A percentile compares a stretch with the other conserved stretches of the same genome.
Evolutionary conservation across 768 basidiomycete genomes (phyloP).

Genomic region (Russula griseocarnosa): DNA sequence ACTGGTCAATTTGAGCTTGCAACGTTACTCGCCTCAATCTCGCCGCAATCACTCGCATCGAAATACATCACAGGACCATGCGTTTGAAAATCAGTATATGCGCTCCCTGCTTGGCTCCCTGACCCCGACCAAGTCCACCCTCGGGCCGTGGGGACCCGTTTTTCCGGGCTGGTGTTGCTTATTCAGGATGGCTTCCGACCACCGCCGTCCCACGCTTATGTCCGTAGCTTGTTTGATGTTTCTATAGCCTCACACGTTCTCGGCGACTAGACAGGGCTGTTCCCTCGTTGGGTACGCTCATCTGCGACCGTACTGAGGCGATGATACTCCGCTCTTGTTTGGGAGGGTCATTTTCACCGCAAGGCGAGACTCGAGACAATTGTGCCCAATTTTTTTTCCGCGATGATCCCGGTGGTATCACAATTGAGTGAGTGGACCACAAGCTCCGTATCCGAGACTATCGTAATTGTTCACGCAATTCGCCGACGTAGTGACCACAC

Average conservation of each 20-base stretch:
- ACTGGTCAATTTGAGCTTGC: not conserved
- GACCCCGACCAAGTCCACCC: not conserved
- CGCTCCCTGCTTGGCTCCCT: not conserved
- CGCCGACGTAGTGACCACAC: not conserved
- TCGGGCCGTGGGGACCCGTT: slow-evolving; percentile 14
- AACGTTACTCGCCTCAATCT: not conserved
- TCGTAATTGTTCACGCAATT: slow-evolving; percentile 4
- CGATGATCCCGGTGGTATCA: slow-evolving; percentile 9
- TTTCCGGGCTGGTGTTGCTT: slow-evolving; percentile 10
- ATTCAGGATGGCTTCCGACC: slow-evolving; percentile 14
- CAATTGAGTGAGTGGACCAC: not conserved
- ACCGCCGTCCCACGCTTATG: slow-evolving; percentile 14
- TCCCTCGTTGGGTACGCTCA: not conserved
- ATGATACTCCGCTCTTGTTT: not conserved
- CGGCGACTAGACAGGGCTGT: not conserved
- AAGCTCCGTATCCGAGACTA: not conserved
- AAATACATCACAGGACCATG: slow-evolving; percentile 1
- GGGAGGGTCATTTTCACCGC: not conserved
- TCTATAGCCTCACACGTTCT: not conserved
- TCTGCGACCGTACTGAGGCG: not conserved
- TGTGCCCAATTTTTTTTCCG: slow-evolving; percentile 2
- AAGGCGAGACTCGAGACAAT: not conserved
- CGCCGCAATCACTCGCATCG: slow-evolving; percentile 7
- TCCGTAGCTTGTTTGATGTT: slow-evolving; percentile 7
- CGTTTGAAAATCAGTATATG: slow-evolving; percentile 1